Conservation (phyloP, 2,329 filamentous ascomycete species). For the Ascochyta clinopodiicola region DNA sequence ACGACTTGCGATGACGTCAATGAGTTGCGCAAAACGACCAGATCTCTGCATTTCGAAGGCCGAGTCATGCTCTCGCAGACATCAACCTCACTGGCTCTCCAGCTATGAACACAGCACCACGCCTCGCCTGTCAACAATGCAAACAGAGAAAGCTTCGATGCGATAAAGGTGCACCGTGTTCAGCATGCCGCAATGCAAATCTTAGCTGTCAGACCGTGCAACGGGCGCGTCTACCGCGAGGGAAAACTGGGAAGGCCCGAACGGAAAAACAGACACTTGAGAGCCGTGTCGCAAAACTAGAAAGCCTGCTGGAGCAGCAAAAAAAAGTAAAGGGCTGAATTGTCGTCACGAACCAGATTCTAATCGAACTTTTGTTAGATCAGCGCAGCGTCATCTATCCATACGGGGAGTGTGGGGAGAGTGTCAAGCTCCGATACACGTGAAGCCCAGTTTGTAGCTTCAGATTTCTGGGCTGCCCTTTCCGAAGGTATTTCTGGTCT, state of each 20-base stretch:
- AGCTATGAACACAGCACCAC: conserved; percentile 9
- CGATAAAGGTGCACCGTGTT: conserved; percentile 19
- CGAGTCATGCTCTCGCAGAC: no score
- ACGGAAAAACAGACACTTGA: not conserved
- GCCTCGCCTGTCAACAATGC: conserved; percentile 19
- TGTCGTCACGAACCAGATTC: not conserved
- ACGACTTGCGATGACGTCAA: no score
- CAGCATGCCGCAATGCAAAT: conserved; percentile 12
- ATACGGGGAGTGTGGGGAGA: no score
- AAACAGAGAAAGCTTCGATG: conserved; percentile 19
- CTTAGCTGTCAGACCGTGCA: conserved; percentile 16
- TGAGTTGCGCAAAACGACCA: no score
- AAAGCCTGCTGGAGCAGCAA: not conserved
- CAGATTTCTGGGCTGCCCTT: conserved; percentile 20
- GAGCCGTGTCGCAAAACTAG: conserved; percentile 1
- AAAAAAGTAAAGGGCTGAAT: not conserved
- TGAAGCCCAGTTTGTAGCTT: conserved; percentile 7
- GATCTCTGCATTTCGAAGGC: no score
- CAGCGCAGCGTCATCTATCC: no score
- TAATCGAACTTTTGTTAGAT: no score
- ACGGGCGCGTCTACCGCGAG: conserved; percentile 19
- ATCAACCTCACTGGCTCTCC: no score
- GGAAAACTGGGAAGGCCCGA: conserved; percentile 12
- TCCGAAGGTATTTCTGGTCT: conserved; percentile 13
- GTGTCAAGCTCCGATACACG: no score